Evolutionary conservation across 345 rosid genomes (phyloP).

Genomic region (Sonneratia alba): DNA sequence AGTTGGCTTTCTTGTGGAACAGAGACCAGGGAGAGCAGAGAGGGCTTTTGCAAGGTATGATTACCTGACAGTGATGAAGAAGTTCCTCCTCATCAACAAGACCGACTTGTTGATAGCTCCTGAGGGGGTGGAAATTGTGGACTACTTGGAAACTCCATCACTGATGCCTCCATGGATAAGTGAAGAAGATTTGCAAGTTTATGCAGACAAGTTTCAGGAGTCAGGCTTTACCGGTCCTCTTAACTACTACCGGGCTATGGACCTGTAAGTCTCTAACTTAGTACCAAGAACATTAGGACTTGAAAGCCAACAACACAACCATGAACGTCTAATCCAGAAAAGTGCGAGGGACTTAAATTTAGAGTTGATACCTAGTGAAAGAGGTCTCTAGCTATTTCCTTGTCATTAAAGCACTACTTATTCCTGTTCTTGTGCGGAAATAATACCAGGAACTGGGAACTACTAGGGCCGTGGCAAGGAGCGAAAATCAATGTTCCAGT

Average conservation of each 20-base stretch:
- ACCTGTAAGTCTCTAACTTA: slow-evolving; percentile 25
- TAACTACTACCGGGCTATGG: slow-evolving; percentile 58
- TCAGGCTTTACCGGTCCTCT: slow-evolving; percentile 56
- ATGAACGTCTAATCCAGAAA: not conserved
- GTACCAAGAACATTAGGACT: not conserved
- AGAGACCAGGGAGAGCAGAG: slow-evolving; percentile 75
- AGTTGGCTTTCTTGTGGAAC: not conserved
- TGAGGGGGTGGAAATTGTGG: slow-evolving; percentile 48
- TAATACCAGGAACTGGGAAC: slow-evolving; percentile 55
- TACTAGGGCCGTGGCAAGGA: slow-evolving; percentile 47
- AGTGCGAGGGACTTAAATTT: not conserved
- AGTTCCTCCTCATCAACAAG: slow-evolving; percentile 45
- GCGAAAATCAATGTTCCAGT: slow-evolving; percentile 40
- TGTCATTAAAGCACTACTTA: too few species aligned
- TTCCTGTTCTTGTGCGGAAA: not conserved
- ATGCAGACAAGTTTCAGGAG: slow-evolving; percentile 51
- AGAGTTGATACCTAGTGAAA: not conserved
- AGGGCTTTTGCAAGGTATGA: slow-evolving; percentile 53
- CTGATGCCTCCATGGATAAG: slow-evolving; percentile 51
- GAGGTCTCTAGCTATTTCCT: not conserved
- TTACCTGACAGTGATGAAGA: slow-evolving; percentile 52
- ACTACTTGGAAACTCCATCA: slow-evolving; percentile 40
- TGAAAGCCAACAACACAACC: not conserved
- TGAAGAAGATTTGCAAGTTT: slow-evolving; percentile 55
- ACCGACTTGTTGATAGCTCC: slow-evolving; percentile 49